A percentile compares a stretch with the other conserved stretches of the same genome.
Conservation (phyloP, 352 stramenopile species). For the Phytopythium aichiense region DNA sequence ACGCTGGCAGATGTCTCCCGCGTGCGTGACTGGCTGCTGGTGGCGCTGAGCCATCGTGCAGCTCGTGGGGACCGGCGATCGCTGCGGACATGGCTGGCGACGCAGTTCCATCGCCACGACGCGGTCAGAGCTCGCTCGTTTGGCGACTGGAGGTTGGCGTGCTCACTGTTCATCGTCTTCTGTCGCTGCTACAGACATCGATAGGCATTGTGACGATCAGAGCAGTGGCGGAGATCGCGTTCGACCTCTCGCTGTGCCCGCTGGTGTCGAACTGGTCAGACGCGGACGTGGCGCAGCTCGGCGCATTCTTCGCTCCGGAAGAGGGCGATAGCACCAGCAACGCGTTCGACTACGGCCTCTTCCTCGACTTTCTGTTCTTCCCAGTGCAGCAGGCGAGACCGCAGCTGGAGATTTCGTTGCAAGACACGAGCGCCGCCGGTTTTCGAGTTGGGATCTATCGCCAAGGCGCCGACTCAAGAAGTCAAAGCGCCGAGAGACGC, state of each 20-base stretch:
- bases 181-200: not conserved
- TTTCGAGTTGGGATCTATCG: slow-evolving; percentile 3
- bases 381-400: slow-evolving; percentile 18
- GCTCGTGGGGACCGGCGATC: not conserved
- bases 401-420: slow-evolving; percentile 7
- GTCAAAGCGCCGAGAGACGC: slow-evolving; percentile 4
- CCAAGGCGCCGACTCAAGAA: no score
- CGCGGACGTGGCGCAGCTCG: slow-evolving; percentile 27
- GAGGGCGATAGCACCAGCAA: slow-evolving; percentile 7
- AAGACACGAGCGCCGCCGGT: not conserved
- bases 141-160: not conserved
- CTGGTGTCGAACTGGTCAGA: slow-evolving; percentile 12
- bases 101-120: slow-evolving; percentile 27
- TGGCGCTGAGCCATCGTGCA: slow-evolving; percentile 20
- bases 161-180: not conserved
- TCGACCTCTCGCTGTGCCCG: not conserved
- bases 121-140: slow-evolving; percentile 10
- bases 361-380: slow-evolving; percentile 59
- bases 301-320: slow-evolving; percentile 29
- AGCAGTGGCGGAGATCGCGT: not conserved
- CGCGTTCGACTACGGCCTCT: slow-evolving; percentile 38
- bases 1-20: slow-evolving; percentile 21
- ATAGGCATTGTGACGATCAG: not conserved
- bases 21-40: slow-evolving; percentile 30
- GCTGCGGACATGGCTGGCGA: slow-evolving; percentile 12